These are phyloP conservation scores for Sporothrix curviconia DNA, from an alignment of 2,329 filamentous ascomycete species.

Conservation along the genomic window DNA sequence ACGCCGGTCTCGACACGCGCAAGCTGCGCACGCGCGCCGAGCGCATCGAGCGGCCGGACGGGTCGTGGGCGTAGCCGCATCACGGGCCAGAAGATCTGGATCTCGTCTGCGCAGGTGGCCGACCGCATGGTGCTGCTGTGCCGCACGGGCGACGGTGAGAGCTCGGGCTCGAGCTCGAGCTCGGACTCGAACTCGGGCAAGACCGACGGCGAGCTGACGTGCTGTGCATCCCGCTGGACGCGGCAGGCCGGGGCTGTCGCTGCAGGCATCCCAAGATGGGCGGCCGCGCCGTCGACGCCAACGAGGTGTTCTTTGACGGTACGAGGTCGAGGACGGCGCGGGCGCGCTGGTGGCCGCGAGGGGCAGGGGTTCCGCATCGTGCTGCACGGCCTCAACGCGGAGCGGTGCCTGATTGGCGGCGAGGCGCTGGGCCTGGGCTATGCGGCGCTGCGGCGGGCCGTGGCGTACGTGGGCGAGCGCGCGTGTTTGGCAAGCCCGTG, in stretches of 20 bases:
- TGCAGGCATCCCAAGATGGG: conserved; percentile 83
- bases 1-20: conserved; percentile 72
- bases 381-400: conserved; percentile 73
- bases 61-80: conserved; percentile 52
- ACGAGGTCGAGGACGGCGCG: conserved; percentile 51
- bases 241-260: conserved; percentile 51
- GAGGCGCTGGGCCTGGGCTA: conserved; percentile 78
- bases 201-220: conserved; percentile 61
- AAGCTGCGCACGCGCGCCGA: conserved; percentile 60
- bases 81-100: conserved; percentile 83
- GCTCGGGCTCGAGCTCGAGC: too few species aligned
- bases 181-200: too few species aligned
- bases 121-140: conserved; percentile 78
- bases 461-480: conserved; percentile 59
- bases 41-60: conserved; percentile 39
- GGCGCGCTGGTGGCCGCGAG: conserved; percentile 61
- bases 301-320: conserved; percentile 86
- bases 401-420: conserved; percentile 67
- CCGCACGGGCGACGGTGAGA: conserved; percentile 42
- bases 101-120: conserved; percentile 76
- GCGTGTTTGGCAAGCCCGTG: conserved; percentile 58
- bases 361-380: conserved; percentile 73
- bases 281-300: conserved; percentile 72
- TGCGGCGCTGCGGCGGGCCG: conserved; percentile 56
- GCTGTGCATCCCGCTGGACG: conserved; percentile 74